Base-by-base conservation (phyloP, 1,284 basidiomycete species). In the Ganoderma sinense region DNA sequence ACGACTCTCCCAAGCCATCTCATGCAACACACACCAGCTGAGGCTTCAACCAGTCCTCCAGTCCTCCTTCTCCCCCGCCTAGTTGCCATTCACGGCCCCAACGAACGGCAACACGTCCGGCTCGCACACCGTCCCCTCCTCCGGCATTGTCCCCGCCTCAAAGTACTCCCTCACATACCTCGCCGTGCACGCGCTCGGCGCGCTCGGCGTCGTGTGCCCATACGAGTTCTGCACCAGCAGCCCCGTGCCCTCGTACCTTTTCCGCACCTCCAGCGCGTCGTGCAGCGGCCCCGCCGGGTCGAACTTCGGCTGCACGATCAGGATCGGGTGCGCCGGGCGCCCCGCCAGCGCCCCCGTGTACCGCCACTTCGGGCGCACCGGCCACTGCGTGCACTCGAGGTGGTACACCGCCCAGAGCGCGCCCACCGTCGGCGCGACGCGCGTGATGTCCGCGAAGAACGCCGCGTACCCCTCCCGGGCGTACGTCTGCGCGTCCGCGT, bases 171-270 rank as follows among this genome's bases (percentile, higher is more conserved):
- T 79, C 29, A 87, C 74, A 69, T 83, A 70, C 61, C 78, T 77
- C 33, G 79, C 77, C 0, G 85, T 86, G 77, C 86, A 87, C 16
- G 82, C 64, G 2, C 85, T 86, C 3, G 83, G 80, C 8, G 78
- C 80, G 0, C 80, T 67, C 18, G 84, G 36, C 6, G 85, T 85
- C 71, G 80, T 81, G 69, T 86, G 85, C 82, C 86, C 55, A 23
- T 64, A 39, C 51, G 29, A 69, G n/a, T 72, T 61, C 59, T 75
- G 74, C 36, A 73, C 63, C n/a, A 75, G 65, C 53, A 75, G 51
- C 43, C 67, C 70, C 18, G 74, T 67, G 13, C 66, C 71, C 18
- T 23, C 60, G 40, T 62, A 75, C 23, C 73, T 68, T 31, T 43
- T 55, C 23, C 68, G 68, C 41, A 69, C 70, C 36, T 4, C 40